Conservation (phyloP, 768 basidiomycete species). For the Punctularia strigosozonata region DNA sequence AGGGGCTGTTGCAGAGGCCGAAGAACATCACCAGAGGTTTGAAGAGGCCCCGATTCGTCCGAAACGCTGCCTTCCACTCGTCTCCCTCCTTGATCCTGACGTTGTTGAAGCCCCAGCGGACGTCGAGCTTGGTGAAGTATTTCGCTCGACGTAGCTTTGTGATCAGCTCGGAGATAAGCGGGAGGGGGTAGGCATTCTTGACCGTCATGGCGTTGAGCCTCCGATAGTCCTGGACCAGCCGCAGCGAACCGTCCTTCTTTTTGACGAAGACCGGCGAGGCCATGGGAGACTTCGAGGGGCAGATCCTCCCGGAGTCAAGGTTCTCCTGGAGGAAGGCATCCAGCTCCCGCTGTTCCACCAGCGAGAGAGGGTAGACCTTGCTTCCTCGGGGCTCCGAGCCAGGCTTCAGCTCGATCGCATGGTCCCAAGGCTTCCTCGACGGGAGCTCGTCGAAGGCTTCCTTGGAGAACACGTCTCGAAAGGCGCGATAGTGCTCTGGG, state of each 20-base stretch:
- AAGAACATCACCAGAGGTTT: conserved; percentile 20
- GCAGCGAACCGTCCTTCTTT: conserved; percentile 14
- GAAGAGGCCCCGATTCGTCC: conserved; percentile 16
- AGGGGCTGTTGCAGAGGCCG: conserved; percentile 15
- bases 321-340: background rate
- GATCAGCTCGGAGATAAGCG: conserved; percentile 7
- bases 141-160: conserved; percentile 7
- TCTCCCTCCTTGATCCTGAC: conserved; percentile 15
- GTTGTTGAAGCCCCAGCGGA: conserved; percentile 18
- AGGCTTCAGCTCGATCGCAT: background rate
- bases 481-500: background rate
- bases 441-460: background rate
- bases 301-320: background rate
- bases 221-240: conserved; percentile 15
- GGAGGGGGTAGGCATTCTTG: conserved; percentile 5
- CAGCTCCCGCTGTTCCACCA: background rate
- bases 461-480: background rate
- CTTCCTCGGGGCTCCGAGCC: background rate
- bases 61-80: conserved; percentile 20
- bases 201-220: background rate
- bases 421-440: background rate
- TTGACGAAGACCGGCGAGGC: conserved; percentile 10
- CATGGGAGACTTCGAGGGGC: conserved; percentile 5
- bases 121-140: conserved; percentile 16
- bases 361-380: background rate